These are phyloP conservation scores for Agrocybe chaxingu DNA, from an alignment of 768 basidiomycete species.

Conservation along the genomic window DNA sequence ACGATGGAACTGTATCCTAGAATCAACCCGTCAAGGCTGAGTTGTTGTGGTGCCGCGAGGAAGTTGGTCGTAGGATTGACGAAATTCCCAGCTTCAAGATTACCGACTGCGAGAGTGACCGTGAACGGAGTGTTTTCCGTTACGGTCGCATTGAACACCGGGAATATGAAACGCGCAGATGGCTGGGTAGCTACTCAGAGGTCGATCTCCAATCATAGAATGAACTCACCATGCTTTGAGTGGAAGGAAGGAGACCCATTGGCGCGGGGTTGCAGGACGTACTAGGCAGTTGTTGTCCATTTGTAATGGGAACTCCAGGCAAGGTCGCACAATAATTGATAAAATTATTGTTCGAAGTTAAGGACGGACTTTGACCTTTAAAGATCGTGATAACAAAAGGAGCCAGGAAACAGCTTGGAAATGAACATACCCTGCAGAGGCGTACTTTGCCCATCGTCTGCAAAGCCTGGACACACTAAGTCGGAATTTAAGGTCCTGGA, in stretches of 20 bases:
- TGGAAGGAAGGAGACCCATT: not conserved
- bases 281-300: too few relatives aligned
- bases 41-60: constrained; percentile 10
- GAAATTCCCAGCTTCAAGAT: constrained; percentile 4
- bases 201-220: not conserved
- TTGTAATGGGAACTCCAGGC: too few relatives aligned
- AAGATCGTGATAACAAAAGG: too few relatives aligned
- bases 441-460: too few relatives aligned
- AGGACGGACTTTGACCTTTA: too few relatives aligned
- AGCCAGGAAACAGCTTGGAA: too few relatives aligned
- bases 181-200: not conserved
- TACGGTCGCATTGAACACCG: not conserved
- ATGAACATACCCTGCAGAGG: too few relatives aligned
- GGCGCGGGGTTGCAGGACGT: too few relatives aligned
- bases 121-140: constrained; percentile 1
- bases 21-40: constrained; percentile 4
- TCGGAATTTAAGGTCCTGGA: too few relatives aligned
- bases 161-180: not conserved
- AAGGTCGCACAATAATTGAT: too few relatives aligned
- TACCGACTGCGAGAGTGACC: constrained; percentile 6
- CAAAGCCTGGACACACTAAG: too few relatives aligned
- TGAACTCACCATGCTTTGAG: not conserved
- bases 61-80: constrained; percentile 5
- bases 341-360: too few relatives aligned
- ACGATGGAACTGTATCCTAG: constrained; percentile 4